Evolutionary conservation across 129 eudicot species (phyloP).

Genomic region (Dittrichia graveolens): DNA sequence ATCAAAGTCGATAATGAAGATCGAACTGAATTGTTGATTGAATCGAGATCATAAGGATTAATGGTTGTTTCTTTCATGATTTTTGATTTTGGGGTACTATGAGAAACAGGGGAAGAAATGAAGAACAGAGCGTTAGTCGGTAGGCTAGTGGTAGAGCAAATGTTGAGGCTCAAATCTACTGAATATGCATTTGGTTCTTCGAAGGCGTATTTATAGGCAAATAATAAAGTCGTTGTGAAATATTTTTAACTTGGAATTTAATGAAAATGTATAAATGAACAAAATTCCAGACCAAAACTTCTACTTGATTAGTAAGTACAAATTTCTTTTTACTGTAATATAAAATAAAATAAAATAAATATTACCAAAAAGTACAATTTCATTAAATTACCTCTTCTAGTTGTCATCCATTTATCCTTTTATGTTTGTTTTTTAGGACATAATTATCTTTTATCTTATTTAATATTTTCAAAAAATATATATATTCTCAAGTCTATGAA

Average conservation of each 20-base stretch:
- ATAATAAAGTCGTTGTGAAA: neutral
- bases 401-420: no score
- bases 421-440: no score
- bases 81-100: slow-evolving; percentile 4
- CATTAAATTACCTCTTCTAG: no score
- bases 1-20: slow-evolving; percentile 70
- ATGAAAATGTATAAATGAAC: neutral
- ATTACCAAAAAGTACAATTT: no score
- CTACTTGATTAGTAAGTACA: no score
- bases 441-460: no score
- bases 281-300: neutral
- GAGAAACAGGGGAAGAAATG: neutral
- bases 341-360: no score
- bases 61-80: slow-evolving; percentile 48
- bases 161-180: neutral
- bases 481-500: no score
- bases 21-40: slow-evolving; percentile 40
- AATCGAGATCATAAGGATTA: slow-evolving; percentile 15
- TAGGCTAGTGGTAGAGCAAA: no score
- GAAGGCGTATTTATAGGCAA: slow-evolving; percentile 31
- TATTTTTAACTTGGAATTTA: neutral
- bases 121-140: no score
- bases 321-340: no score
- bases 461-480: no score
- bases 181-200: slow-evolving; percentile 17